Conservation (phyloP, 345 rosid genomes). For the Gossypium rotundifolium region DNA sequence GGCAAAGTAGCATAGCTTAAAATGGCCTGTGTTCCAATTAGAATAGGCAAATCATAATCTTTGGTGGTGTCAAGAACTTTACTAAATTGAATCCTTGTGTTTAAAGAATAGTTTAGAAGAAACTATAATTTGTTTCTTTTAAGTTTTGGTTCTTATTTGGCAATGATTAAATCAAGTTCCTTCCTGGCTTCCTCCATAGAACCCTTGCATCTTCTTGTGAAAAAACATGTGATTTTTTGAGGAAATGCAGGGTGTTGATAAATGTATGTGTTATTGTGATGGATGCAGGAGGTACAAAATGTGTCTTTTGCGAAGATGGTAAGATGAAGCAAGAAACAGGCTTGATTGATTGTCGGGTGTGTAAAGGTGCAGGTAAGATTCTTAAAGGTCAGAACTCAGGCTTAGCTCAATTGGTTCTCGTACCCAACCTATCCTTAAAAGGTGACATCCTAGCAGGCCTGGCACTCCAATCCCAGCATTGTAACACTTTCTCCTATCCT, state of each 20-base stretch:
- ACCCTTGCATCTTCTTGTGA: background rate
- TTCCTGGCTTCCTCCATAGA: background rate
- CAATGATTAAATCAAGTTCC: background rate
- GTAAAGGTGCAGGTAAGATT: constrained; percentile 85
- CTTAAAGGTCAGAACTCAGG: background rate
- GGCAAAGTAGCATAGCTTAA: background rate
- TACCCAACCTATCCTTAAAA: background rate
- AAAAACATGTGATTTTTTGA: background rate
- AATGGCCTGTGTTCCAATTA: background rate
- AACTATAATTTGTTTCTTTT: background rate
- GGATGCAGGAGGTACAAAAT: constrained; percentile 78
- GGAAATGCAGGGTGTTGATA: background rate
- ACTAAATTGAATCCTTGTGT: background rate
- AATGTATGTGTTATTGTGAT: background rate
- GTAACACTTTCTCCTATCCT: background rate
- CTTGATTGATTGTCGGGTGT: constrained; percentile 64
- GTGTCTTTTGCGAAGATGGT: constrained; percentile 71
- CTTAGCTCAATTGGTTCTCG: background rate
- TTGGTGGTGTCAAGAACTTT: background rate
- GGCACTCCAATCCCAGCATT: background rate
- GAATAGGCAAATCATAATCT: background rate
- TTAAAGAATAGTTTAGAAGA: background rate
- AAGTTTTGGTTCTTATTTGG: background rate
- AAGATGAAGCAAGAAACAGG: constrained; percentile 87
- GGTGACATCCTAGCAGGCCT: background rate